Conservation (phyloP, 768 basidiomycete genomes). For the Leccinum pellstonianum region DNA sequence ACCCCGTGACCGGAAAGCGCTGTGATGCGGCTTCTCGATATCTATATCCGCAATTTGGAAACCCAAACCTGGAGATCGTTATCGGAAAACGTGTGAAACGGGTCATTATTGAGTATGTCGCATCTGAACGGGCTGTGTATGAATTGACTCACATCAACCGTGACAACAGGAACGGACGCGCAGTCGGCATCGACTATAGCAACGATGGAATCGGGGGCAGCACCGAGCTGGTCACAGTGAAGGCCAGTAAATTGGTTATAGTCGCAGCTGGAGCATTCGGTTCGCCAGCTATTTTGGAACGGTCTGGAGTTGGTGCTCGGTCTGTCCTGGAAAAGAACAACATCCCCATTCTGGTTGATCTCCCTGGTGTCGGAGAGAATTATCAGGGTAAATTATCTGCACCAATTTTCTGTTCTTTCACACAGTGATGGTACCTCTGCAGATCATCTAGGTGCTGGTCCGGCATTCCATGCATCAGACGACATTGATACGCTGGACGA, state of each 20-base stretch:
- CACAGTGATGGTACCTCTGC: not conserved
- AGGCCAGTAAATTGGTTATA: constrained; percentile 41
- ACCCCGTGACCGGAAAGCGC: constrained; percentile 37
- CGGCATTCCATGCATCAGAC: constrained; percentile 40
- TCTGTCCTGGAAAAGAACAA: constrained; percentile 45
- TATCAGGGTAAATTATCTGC: constrained; percentile 41
- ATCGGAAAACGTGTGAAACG: constrained; percentile 22
- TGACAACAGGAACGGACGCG: constrained; percentile 29
- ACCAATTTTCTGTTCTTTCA: not conserved
- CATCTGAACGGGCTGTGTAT: not conserved
- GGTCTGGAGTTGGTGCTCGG: constrained; percentile 65
- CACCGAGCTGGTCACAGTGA: constrained; percentile 16
- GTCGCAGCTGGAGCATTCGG: constrained; percentile 54
- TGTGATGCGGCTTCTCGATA: constrained; percentile 33
- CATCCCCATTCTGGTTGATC: constrained; percentile 36
- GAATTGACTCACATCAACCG: not conserved
- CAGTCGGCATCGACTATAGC: constrained; percentile 37
- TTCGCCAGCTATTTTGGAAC: constrained; percentile 53
- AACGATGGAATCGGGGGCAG: constrained; percentile 19
- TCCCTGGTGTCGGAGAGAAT: constrained; percentile 1
- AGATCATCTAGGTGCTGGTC: constrained; percentile 33
- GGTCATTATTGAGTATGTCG: not conserved
- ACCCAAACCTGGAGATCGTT: constrained; percentile 28
- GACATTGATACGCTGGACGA: constrained; percentile 48
- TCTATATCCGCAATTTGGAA: constrained; percentile 34